Evolutionary conservation across 1,284 basidiomycete genomes (phyloP).

Genomic region (Apiotrichum montevideense): DNA sequence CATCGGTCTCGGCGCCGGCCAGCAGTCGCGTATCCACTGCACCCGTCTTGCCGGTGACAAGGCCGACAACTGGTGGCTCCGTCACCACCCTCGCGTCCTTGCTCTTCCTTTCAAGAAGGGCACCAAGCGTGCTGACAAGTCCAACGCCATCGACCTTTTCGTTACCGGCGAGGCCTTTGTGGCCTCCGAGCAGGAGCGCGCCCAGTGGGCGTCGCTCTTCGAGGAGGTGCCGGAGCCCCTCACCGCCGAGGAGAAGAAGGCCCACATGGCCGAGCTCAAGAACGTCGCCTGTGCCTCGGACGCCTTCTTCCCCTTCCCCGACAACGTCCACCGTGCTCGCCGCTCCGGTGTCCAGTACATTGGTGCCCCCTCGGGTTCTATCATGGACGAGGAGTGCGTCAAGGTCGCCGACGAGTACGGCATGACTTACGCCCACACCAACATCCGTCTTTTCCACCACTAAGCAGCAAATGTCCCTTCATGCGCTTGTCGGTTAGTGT

Average conservation of each 20-base stretch:
- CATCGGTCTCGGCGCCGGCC: slow-evolving; percentile 93
- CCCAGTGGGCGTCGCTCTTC: slow-evolving; percentile 87
- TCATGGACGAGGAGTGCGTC: slow-evolving; percentile 95
- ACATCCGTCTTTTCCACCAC: slow-evolving; percentile 48
- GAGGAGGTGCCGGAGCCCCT: slow-evolving; percentile 66
- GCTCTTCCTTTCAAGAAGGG: slow-evolving; percentile 80
- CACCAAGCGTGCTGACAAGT: slow-evolving; percentile 90
- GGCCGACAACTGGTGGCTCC: slow-evolving; percentile 99
- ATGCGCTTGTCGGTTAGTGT: no score
- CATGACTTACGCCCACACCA: slow-evolving; percentile 82
- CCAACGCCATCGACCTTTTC: slow-evolving; percentile 95
- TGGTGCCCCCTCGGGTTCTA: slow-evolving; percentile 88
- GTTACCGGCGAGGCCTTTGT: slow-evolving; percentile 79
- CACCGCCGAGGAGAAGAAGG: slow-evolving; percentile 63
- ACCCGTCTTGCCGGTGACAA: slow-evolving; percentile 95
- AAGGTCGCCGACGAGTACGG: slow-evolving; percentile 86
- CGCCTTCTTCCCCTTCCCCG: slow-evolving; percentile 99
- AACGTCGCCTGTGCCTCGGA: slow-evolving; percentile 90
- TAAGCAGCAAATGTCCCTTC: not conserved
- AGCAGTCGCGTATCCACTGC: slow-evolving; percentile 99
- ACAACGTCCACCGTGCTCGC: slow-evolving; percentile 90
- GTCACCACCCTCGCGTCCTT: slow-evolving; percentile 83
- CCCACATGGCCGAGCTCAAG: slow-evolving; percentile 65
- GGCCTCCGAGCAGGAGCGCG: slow-evolving; percentile 73
- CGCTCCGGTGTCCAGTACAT: slow-evolving; percentile 89